phyloP scores from a whole-genome alignment of 2,329 filamentous ascomycete species.

The Fusarium devonianum region DNA sequence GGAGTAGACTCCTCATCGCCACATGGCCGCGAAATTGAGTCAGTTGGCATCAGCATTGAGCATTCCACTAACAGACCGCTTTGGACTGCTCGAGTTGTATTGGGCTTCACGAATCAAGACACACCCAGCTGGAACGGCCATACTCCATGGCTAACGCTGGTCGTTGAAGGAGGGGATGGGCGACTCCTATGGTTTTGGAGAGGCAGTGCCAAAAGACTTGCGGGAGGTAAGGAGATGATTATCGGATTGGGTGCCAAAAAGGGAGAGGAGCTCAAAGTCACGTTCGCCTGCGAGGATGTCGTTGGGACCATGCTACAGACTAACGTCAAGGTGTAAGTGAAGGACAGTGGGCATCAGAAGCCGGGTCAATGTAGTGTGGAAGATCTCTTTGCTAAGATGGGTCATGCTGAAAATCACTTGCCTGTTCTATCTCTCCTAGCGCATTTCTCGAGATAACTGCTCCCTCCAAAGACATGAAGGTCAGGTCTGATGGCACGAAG shows the following conservation, averaged over 20 bases:
- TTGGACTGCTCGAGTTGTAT: constrained; percentile 64
- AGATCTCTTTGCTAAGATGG: constrained; percentile 4
- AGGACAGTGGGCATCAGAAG: not conserved
- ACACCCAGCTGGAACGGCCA: constrained; percentile 69
- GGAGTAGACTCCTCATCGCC: not conserved
- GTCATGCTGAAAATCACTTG: not conserved
- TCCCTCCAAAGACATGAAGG: no score
- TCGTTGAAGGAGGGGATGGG: constrained; percentile 66
- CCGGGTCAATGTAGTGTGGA: not conserved
- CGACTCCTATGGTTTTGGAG: constrained; percentile 72
- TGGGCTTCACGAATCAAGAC: constrained; percentile 74
- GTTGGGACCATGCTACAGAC: constrained; percentile 62
- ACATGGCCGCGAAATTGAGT: not conserved
- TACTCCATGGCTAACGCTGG: constrained; percentile 73
- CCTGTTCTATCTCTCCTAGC: not conserved
- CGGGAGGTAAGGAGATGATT: constrained; percentile 65
- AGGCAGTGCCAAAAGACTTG: constrained; percentile 69
- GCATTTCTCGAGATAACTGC: not conserved
- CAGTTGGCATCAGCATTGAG: not conserved
- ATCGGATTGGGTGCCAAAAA: constrained; percentile 60
- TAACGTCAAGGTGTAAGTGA: constrained; percentile 27
- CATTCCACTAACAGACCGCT: not conserved
- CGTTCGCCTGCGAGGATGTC: constrained; percentile 86
- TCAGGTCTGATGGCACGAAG: no score
- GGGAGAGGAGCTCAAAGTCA: constrained; percentile 66